A percentile compares a stretch with the other conserved stretches of the same genome.
Conservation (phyloP, 2,329 filamentous ascomycete species). For the Fusarium compactum region DNA sequence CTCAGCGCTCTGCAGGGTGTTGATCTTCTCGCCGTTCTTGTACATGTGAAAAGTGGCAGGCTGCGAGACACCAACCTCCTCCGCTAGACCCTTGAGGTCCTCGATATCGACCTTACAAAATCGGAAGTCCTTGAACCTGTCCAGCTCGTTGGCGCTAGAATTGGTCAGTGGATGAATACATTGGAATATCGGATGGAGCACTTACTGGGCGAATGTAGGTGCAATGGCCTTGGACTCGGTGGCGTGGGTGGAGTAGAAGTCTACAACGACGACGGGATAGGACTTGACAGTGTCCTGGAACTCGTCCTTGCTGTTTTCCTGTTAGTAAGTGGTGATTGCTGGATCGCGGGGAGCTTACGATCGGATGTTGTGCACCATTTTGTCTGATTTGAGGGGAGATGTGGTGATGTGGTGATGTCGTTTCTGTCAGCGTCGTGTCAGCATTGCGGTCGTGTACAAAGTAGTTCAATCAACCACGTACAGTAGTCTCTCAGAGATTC, state of each 20-base stretch:
- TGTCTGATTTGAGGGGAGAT: conserved; percentile 8
- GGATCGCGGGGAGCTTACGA: background rate
- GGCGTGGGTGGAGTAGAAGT: conserved; percentile 32
- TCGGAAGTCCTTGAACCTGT: conserved; percentile 36
- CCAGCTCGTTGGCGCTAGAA: conserved; percentile 19
- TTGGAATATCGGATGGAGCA: fast-evolving
- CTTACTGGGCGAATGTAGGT: conserved; percentile 29
- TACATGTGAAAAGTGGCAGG: conserved; percentile 31
- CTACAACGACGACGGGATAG: conserved; percentile 26
- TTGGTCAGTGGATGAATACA: fast-evolving
- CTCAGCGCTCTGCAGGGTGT: conserved; percentile 16
- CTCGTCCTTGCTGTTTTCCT: conserved; percentile 13
- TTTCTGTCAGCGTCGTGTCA: background rate
- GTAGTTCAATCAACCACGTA: background rate
- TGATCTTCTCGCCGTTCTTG: conserved; percentile 28
- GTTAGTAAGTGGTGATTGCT: background rate
- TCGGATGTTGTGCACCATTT: conserved; percentile 37
- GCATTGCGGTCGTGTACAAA: background rate
- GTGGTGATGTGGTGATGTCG: background rate
- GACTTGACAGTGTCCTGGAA: conserved; percentile 27
- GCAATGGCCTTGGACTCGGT: conserved; percentile 30
- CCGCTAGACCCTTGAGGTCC: conserved; percentile 14
- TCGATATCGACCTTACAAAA: conserved; percentile 36
- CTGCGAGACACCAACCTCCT: conserved; percentile 17
- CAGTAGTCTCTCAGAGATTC: background rate